Evolutionary conservation across 2,329 filamentous ascomycete genomes (phyloP).

Genomic region (Zasmidium angulare): DNA sequence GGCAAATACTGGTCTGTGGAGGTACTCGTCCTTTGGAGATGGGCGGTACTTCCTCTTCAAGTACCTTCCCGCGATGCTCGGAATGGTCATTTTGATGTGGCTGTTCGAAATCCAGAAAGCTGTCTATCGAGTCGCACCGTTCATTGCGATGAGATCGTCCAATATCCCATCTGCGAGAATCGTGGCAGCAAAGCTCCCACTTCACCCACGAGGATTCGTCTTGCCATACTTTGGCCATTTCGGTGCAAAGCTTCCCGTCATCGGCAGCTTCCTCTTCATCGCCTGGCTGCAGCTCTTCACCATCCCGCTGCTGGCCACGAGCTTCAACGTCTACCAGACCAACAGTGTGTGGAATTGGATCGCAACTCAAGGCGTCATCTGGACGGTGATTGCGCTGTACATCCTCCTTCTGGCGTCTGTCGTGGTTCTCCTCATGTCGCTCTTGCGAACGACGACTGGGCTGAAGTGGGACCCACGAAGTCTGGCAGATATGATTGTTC

Average conservation of each 20-base stretch:
- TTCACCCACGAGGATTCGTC: conserved; percentile 63
- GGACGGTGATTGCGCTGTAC: conserved; percentile 75
- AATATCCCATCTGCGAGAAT: conserved; percentile 59
- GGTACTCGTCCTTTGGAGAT: conserved; percentile 69
- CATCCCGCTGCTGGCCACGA: conserved; percentile 75
- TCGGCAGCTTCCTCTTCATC: conserved; percentile 64
- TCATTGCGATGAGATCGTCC: conserved; percentile 71
- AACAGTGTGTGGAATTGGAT: conserved; percentile 73
- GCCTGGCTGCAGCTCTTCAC: conserved; percentile 80
- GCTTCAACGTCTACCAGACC: conserved; percentile 67
- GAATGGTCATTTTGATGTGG: conserved; percentile 70
- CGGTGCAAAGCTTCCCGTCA: conserved; percentile 63
- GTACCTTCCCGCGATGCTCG: conserved; percentile 77
- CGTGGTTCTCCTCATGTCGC: conserved; percentile 59
- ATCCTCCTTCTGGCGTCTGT: conserved; percentile 62
- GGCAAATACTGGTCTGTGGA: conserved; percentile 62
- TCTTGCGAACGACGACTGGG: conserved; percentile 60
- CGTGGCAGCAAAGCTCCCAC: conserved; percentile 64
- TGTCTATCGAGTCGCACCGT: conserved; percentile 75
- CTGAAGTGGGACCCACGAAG: conserved; percentile 82
- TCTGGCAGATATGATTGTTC: conserved; percentile 74
- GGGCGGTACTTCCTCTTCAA: conserved; percentile 81
- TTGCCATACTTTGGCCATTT: conserved; percentile 69
- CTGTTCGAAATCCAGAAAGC: conserved; percentile 72
- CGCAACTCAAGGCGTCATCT: conserved; percentile 72